Percentiles rank a stretch among this genome's conserved stretches.
Evolutionary conservation across 2,329 filamentous ascomycete species (phyloP).

Genomic region (Tolypocladium guangdongense): DNA sequence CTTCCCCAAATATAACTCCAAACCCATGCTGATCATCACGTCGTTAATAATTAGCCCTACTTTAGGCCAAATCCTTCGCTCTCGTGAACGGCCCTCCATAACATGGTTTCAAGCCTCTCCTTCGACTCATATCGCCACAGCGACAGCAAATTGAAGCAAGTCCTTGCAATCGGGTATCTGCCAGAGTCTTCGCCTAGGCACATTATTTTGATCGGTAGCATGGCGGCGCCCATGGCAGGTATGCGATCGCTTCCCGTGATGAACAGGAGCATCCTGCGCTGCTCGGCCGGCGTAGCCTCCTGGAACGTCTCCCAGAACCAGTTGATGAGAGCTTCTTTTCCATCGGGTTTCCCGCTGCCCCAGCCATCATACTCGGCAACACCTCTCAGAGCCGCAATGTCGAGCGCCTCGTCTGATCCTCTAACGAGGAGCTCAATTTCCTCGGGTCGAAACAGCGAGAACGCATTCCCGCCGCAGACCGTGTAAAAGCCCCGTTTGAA

Average conservation of each 20-base stretch:
- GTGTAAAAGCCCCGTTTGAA: constrained; percentile 93
- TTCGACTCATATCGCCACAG: constrained; percentile 61
- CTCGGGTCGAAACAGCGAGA: constrained; percentile 78
- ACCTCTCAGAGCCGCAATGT: constrained; percentile 63
- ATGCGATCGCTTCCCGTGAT: constrained; percentile 87
- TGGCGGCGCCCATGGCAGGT: constrained; percentile 75
- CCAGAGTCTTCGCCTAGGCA: constrained; percentile 65
- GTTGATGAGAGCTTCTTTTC: constrained; percentile 53
- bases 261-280: constrained; percentile 72
- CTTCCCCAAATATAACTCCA: background rate
- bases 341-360: constrained; percentile 43
- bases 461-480: constrained; percentile 77
- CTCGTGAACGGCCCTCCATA: constrained; percentile 81
- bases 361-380: constrained; percentile 80
- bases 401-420: constrained; percentile 73
- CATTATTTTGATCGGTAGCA: constrained; percentile 63
- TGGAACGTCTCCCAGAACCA: constrained; percentile 90
- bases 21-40: constrained; percentile 5
- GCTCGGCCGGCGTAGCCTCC: constrained; percentile 51
- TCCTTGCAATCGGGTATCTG: constrained; percentile 75
- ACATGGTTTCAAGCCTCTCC: constrained; percentile 55
- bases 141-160: constrained; percentile 80
- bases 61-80: constrained; percentile 91
- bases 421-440: constrained; percentile 84
- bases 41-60: constrained; percentile 26